phyloP scores from a whole-genome alignment of 2,329 filamentous ascomycete genomes.

The Stachybotrys elegans region DNA sequence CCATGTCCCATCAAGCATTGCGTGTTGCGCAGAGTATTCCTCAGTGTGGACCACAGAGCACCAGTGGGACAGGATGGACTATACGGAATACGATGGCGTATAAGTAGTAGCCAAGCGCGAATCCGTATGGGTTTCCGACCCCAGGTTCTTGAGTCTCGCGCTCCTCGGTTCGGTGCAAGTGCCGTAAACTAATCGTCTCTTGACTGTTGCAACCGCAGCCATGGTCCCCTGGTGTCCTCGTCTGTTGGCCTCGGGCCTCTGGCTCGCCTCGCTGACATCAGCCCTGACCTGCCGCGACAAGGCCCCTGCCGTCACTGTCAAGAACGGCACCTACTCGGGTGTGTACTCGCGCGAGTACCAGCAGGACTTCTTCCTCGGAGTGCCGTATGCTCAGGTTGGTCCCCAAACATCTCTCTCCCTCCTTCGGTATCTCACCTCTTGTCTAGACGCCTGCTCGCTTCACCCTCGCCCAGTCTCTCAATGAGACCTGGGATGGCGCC shows the following conservation, averaged over 20 bases:
- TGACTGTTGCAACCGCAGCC: no score
- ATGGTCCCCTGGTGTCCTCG: background rate
- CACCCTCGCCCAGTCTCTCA: constrained; percentile 29
- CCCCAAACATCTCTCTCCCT: constrained; percentile 4
- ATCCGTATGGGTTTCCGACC: background rate
- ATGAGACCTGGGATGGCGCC: constrained; percentile 35
- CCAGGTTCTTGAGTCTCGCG: background rate
- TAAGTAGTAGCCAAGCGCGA: background rate
- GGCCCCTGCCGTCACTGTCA: constrained; percentile 10
- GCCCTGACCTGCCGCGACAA: background rate
- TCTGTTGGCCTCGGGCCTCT: background rate
- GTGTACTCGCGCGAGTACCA: constrained; percentile 27
- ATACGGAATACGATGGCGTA: background rate
- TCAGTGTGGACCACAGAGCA: background rate
- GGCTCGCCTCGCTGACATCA: background rate
- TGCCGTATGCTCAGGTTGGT: constrained; percentile 39
- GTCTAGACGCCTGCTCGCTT: constrained; percentile 13
- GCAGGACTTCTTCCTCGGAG: constrained; percentile 42
- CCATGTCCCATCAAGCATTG: background rate
- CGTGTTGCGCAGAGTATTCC: background rate
- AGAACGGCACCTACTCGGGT: constrained; percentile 28
- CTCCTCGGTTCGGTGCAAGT: background rate
- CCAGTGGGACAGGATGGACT: background rate
- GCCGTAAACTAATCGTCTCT: background rate
- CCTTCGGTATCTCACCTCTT: background rate